Evolutionary conservation across 345 rosid genomes (phyloP).

Genomic region (Eutrema japonicum): DNA sequence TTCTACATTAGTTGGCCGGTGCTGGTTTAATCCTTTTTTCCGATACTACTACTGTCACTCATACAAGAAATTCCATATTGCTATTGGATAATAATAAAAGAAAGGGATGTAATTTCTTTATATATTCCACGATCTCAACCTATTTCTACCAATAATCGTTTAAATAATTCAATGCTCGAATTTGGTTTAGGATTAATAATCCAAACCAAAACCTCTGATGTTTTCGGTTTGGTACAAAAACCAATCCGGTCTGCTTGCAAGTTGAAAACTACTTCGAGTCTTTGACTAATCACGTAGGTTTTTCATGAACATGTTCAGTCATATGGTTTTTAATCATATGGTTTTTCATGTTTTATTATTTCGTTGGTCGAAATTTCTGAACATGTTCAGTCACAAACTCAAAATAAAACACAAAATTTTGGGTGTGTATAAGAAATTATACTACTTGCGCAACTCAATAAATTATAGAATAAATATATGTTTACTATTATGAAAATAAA

Average conservation of each 20-base stretch:
- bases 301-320: background rate
- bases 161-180: background rate
- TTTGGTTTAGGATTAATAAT: background rate
- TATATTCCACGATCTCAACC: background rate
- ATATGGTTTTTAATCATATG: background rate
- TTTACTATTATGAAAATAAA: background rate
- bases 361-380: constrained; percentile 4
- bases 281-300: constrained; percentile 29
- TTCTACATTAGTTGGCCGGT: constrained; percentile 36
- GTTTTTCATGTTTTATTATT: background rate
- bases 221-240: constrained; percentile 23
- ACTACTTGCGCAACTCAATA: background rate
- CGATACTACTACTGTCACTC: background rate
- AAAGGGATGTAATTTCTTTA: background rate
- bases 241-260: constrained; percentile 15
- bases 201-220: constrained; percentile 12
- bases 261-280: constrained; percentile 15
- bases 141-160: constrained; percentile 1
- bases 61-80: background rate
- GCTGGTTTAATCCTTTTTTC: constrained; percentile 22
- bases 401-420: background rate
- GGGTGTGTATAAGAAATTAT: background rate
- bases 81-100: background rate
- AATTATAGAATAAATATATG: background rate
- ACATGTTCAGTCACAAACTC: constrained; percentile 10